These are phyloP conservation scores for Paramecium caudatum DNA, from an alignment of 73 alveolate genomes.

Conservation along the genomic window DNA sequence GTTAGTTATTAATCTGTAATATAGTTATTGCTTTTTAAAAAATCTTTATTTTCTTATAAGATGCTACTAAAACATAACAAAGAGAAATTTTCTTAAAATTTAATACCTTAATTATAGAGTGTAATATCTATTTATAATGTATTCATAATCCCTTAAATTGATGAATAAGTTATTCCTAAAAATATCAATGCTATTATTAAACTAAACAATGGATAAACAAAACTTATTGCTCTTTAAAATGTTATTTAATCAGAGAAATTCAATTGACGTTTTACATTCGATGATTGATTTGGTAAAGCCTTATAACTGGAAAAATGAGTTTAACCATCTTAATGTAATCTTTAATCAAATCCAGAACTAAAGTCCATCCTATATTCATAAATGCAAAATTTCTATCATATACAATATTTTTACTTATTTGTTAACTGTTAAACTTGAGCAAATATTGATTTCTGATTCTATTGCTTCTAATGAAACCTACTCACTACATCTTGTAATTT, in stretches of 20 bases:
- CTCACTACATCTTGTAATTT: constrained; percentile 44
- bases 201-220: constrained; percentile 18
- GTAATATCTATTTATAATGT: neutral
- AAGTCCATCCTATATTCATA: constrained; percentile 33
- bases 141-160: neutral
- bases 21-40: neutral
- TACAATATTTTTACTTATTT: constrained; percentile 3
- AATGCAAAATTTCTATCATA: constrained; percentile 15
- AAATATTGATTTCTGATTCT: constrained; percentile 14
- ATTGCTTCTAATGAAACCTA: constrained; percentile 1
- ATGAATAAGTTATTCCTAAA: neutral
- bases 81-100: constrained; percentile 15
- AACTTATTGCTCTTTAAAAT: neutral
- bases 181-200: neutral
- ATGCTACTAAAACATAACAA: constrained; percentile 2
- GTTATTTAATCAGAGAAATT: constrained; percentile 1
- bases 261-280: neutral
- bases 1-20: neutral
- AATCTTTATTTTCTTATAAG: neutral
- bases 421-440: neutral
- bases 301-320: constrained; percentile 36
- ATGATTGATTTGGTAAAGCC: neutral
- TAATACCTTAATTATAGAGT: neutral
- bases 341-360: neutral
- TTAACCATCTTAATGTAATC: constrained; percentile 4